These are phyloP conservation scores for Dendrothele bispora DNA, from an alignment of 768 basidiomycete species.

Conservation along the genomic window DNA sequence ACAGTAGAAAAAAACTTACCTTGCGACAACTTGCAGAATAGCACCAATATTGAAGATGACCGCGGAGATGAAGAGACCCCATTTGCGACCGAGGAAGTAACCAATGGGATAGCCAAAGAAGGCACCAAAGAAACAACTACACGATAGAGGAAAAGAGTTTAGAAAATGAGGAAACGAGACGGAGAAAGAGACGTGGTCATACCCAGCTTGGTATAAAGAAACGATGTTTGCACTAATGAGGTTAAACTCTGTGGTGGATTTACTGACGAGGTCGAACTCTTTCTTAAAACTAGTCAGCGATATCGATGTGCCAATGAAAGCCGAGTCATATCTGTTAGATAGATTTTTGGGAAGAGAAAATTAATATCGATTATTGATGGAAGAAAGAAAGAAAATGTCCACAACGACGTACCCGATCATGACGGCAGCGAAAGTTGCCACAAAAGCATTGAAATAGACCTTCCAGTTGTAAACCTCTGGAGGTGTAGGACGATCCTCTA, in stretches of 20 bases:
- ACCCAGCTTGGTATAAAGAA: conserved; percentile 46
- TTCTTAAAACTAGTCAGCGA: conserved; percentile 37
- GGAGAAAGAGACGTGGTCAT: neutral
- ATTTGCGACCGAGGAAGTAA: conserved; percentile 37
- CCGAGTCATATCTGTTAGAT: neutral
- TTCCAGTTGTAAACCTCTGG: conserved; percentile 41
- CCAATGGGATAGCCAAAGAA: conserved; percentile 36
- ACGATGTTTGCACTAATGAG: conserved; percentile 44
- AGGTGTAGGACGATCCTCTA: conserved; percentile 28
- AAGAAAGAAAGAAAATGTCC: neutral
- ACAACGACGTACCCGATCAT: conserved; percentile 34
- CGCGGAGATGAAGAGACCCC: conserved; percentile 29
- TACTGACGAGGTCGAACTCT: conserved; percentile 39
- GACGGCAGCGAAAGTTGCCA: conserved; percentile 36
- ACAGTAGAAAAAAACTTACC: conserved; percentile 16
- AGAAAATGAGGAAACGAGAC: neutral
- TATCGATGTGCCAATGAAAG: conserved; percentile 7
- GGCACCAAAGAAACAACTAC: conserved; percentile 39
- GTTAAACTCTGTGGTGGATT: conserved; percentile 28
- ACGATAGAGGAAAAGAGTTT: neutral
- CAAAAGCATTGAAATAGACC: conserved; percentile 33
- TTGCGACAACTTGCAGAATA: conserved; percentile 32
- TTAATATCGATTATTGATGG: no score
- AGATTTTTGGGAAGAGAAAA: neutral
- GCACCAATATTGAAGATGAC: conserved; percentile 42